A percentile compares a stretch with the other conserved stretches of the same genome.
These are phyloP conservation scores for Chamaecrista fasciculata DNA, from an alignment of 306 rosid species.

Conservation along the genomic window DNA sequence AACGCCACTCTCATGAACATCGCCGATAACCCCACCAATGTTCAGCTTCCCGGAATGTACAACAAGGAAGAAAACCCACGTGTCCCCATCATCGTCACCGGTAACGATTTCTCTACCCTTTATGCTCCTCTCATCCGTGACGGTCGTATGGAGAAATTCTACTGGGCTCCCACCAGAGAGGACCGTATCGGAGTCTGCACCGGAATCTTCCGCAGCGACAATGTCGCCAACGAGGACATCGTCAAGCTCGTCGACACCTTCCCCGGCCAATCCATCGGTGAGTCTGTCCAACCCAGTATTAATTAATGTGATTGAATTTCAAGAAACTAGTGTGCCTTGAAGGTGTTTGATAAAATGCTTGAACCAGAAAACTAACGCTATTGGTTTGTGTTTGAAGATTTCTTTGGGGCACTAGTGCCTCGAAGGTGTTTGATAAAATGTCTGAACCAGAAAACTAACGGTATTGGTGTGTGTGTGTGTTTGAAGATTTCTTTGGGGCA, in stretches of 20 bases:
- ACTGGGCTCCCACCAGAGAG: slow-evolving; percentile 93
- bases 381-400: too few relatives aligned
- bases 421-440: background rate
- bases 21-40: slow-evolving; percentile 90
- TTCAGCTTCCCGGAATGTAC: slow-evolving; percentile 99
- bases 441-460: background rate
- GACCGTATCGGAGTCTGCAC: slow-evolving; percentile 86
- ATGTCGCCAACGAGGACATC: slow-evolving; percentile 36
- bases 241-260: slow-evolving; percentile 79
- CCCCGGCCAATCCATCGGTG: slow-evolving; percentile 98
- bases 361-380: background rate
- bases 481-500: slow-evolving; percentile 75
- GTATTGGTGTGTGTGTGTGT: background rate
- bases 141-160: slow-evolving; percentile 99
- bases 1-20: slow-evolving; percentile 98
- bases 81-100: slow-evolving; percentile 90
- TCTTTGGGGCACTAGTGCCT: too few relatives aligned
- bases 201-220: slow-evolving; percentile 76
- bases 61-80: slow-evolving; percentile 96
- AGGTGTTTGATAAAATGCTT: background rate
- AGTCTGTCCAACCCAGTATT: too few relatives aligned
- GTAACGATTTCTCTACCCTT: slow-evolving; percentile 89
- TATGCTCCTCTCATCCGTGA: slow-evolving; percentile 99
- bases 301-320: background rate
- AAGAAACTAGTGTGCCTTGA: background rate